Evolutionary conservation across 306 rosid species (phyloP).

Genomic region (Hippophae tibetana): DNA sequence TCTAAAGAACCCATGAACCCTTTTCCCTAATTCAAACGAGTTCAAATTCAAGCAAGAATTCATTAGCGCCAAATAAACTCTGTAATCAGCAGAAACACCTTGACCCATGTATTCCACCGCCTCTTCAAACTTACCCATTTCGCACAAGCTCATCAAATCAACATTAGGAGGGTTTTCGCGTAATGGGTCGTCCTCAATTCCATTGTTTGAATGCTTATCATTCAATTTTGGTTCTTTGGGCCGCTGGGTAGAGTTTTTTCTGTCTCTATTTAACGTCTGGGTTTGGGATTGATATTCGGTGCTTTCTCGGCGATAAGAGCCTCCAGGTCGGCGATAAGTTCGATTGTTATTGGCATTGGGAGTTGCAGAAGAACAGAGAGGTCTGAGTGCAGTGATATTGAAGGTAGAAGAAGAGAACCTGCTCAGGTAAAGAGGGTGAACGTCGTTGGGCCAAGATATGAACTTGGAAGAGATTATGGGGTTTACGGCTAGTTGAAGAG

Average conservation of each 20-base stretch:
- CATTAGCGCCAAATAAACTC: constrained; percentile 31
- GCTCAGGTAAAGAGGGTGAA: constrained; percentile 8
- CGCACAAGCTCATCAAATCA: constrained; percentile 43
- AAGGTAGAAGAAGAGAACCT: constrained; percentile 22
- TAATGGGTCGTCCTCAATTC: constrained; percentile 18
- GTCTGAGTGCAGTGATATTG: constrained; percentile 6
- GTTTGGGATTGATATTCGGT: constrained; percentile 14
- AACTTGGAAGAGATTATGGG: constrained; percentile 20
- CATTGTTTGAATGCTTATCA: constrained; percentile 13
- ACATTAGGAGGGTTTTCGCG: constrained; percentile 13
- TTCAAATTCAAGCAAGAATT: constrained; percentile 38
- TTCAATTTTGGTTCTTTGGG: constrained; percentile 24
- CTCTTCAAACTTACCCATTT: constrained; percentile 50
- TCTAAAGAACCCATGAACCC: constrained; percentile 42
- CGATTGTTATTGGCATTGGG: constrained; percentile 24
- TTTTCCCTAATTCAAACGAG: constrained; percentile 40
- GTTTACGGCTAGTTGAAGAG: constrained; percentile 25
- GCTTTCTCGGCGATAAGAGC: constrained; percentile 8
- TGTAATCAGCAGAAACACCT: constrained; percentile 49
- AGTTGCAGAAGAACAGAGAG: constrained; percentile 23
- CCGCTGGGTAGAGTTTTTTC: constrained; percentile 8
- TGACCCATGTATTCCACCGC: constrained; percentile 48
- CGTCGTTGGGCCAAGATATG: not conserved
- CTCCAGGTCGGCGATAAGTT: constrained; percentile 26
- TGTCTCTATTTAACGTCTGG: constrained; percentile 25